These are phyloP conservation scores for Hypoxylon fuscum DNA, from an alignment of 495 filamentous ascomycete species.

Conservation along the genomic window DNA sequence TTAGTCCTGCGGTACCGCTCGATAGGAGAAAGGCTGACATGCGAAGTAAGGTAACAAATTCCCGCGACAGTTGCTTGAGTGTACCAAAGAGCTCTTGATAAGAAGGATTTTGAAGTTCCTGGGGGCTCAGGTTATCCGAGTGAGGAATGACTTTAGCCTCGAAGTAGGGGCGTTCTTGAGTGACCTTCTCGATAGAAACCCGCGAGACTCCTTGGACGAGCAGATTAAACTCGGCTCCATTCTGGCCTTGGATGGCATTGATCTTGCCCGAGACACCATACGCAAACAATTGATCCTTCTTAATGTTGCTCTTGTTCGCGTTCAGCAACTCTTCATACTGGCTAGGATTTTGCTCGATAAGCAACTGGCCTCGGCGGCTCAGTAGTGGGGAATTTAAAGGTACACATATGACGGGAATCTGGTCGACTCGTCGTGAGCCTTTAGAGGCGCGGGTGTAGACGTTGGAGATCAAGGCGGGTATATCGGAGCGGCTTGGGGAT, in stretches of 20 bases:
- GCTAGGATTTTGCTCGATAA: constrained; percentile 59
- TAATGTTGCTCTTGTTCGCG: constrained; percentile 58
- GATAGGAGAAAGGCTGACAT: constrained; percentile 79
- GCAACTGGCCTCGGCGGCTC: constrained; percentile 72
- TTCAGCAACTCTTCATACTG: constrained; percentile 66
- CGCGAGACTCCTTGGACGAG: constrained; percentile 86
- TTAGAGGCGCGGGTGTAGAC: constrained; percentile 73
- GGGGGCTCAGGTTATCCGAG: constrained; percentile 37
- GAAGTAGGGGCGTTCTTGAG: constrained; percentile 83
- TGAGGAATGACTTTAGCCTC: constrained; percentile 73
- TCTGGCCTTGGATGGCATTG: constrained; percentile 80
- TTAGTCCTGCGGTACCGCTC: constrained; percentile 66
- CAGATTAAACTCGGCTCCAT: constrained; percentile 79
- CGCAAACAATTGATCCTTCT: constrained; percentile 76
- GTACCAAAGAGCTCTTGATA: constrained; percentile 74
- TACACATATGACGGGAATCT: constrained; percentile 81
- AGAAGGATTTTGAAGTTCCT: constrained; percentile 31
- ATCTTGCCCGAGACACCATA: constrained; percentile 85
- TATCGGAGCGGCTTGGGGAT: constrained; percentile 76
- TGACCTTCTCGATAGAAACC: constrained; percentile 76
- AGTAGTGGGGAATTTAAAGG: constrained; percentile 77
- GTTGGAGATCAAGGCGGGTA: constrained; percentile 80
- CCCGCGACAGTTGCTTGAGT: constrained; percentile 81
- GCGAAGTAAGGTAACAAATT: constrained; percentile 81
- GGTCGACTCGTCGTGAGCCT: constrained; percentile 67